phyloP scores from a whole-genome alignment of 2,329 filamentous ascomycete species.

The Chaetothyriales sp. region DNA sequence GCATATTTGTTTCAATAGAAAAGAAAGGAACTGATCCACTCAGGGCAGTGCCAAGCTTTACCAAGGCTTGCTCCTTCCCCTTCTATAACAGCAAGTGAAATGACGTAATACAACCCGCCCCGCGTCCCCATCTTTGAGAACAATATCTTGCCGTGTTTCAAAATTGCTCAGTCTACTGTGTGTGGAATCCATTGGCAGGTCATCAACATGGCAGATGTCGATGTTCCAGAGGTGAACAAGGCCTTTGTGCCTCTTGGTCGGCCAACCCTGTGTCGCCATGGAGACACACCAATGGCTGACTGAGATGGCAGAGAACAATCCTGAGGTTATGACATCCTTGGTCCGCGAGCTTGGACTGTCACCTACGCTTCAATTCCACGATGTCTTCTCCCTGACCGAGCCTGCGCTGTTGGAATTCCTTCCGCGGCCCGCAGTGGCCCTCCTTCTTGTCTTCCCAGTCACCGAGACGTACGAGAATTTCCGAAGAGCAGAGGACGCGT shows the following conservation, averaged over 20 bases:
- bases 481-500: constrained; percentile 57
- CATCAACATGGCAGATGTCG: constrained; percentile 14
- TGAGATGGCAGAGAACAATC: constrained; percentile 49
- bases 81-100: too few relatives aligned
- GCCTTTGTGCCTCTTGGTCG: constrained; percentile 35
- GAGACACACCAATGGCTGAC: constrained; percentile 2
- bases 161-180: too few relatives aligned
- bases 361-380: constrained; percentile 62
- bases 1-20: too few relatives aligned
- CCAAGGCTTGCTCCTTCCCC: too few relatives aligned
- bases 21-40: too few relatives aligned
- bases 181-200: too few relatives aligned
- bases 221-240: constrained; percentile 28
- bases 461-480: constrained; percentile 63
- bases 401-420: constrained; percentile 72
- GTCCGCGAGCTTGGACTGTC: constrained; percentile 73
- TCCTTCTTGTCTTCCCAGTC: constrained; percentile 85
- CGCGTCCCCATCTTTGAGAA: too few relatives aligned
- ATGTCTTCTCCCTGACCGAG: constrained; percentile 83
- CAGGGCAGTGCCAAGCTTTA: too few relatives aligned
- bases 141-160: too few relatives aligned
- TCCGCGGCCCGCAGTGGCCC: constrained; percentile 71
- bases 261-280: not conserved
- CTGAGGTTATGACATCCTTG: constrained; percentile 71
- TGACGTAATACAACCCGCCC: too few relatives aligned